These are phyloP conservation scores for Crithidia mellificae DNA, from an alignment of 208 protist genomes.

Conservation along the genomic window DNA sequence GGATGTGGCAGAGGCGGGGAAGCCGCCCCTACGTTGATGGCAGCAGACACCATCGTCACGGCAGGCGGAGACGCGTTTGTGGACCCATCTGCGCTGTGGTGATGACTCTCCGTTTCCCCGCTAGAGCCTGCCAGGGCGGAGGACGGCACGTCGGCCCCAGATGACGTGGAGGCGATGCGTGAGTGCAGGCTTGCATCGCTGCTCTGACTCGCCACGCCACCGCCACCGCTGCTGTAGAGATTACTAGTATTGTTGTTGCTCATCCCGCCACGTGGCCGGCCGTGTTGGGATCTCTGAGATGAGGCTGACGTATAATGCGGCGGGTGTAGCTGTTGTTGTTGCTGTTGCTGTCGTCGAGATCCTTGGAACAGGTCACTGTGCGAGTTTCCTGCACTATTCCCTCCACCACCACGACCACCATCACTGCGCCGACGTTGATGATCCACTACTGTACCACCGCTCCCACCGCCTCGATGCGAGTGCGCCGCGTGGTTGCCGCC, in stretches of 20 bases:
- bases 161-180: neutral
- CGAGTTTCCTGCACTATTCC: neutral
- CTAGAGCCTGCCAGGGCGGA: too few relatives aligned
- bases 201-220: neutral
- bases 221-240: too few relatives aligned
- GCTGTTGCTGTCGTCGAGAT: neutral
- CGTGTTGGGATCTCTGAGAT: slow-evolving; percentile 2
- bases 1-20: neutral
- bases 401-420: neutral
- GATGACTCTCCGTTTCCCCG: too few relatives aligned
- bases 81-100: too few relatives aligned
- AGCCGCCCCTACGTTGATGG: too few relatives aligned
- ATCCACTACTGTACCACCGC: neutral
- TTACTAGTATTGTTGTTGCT: neutral
- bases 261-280: neutral
- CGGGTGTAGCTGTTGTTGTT: too few relatives aligned
- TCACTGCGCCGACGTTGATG: neutral
- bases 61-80: too few relatives aligned
- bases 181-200: neutral
- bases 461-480: too few relatives aligned
- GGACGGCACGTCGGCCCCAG: neutral
- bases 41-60: too few relatives aligned
- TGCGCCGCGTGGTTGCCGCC: too few relatives aligned
- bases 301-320: neutral
- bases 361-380: neutral